Conservation (phyloP, 345 rosid species). For the Eucalyptus tenuipes region DNA sequence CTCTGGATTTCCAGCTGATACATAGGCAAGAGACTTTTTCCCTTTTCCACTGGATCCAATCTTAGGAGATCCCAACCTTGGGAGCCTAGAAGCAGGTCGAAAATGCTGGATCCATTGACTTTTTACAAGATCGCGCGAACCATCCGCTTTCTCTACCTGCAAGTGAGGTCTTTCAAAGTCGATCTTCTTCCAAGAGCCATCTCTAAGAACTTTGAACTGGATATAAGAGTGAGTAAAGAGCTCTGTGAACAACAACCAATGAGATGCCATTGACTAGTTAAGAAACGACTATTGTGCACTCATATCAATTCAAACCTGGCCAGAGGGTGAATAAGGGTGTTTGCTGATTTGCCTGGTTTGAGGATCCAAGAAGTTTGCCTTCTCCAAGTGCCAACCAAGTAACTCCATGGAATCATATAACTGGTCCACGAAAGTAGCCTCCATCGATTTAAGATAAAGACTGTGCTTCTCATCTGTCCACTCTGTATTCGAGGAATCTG, state of each 20-base stretch:
- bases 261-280: not conserved
- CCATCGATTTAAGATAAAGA: constrained; percentile 80
- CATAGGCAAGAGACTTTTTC: constrained; percentile 16
- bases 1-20: constrained; percentile 10
- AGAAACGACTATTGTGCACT: not conserved
- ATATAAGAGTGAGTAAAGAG: not conserved
- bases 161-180: constrained; percentile 32
- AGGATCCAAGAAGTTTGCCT: constrained; percentile 6
- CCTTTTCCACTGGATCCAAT: constrained; percentile 3
- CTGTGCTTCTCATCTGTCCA: constrained; percentile 97
- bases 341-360: constrained; percentile 9
- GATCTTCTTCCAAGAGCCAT: constrained; percentile 60
- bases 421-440: constrained; percentile 77
- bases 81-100: constrained; percentile 16
- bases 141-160: constrained; percentile 6
- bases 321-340: constrained; percentile 12
- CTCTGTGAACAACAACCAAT: not conserved
- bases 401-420: constrained; percentile 35
- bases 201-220: constrained; percentile 65
- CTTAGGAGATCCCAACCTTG: not conserved
- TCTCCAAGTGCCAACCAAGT: constrained; percentile 18
- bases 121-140: constrained; percentile 12
- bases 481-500: constrained; percentile 24
- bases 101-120: constrained; percentile 68
- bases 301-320: constrained; percentile 36